phyloP scores from a whole-genome alignment of 176 grass and related monocot species.

The Hyparrhenia diplandra region DNA sequence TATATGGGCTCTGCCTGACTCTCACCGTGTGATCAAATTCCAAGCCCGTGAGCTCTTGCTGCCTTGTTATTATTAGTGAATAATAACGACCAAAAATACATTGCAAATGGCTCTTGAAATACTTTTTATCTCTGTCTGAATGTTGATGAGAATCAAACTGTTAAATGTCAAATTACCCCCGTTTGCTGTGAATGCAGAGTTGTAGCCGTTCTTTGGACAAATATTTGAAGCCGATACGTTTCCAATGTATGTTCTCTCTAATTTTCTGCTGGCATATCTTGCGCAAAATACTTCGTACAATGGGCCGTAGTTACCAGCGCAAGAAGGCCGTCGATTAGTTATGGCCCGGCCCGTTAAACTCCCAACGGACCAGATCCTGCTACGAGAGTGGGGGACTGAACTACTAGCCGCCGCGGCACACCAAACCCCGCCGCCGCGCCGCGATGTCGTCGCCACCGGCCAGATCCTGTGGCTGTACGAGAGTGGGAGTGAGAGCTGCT shows the following conservation, averaged over 20 bases:
- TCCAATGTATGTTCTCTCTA: not conserved
- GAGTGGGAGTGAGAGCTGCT: too few species aligned
- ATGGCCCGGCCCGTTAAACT: too few species aligned
- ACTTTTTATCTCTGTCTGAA: not conserved
- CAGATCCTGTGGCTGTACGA: too few species aligned
- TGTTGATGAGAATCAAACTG: not conserved
- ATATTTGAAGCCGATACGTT: not conserved
- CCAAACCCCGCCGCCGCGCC: too few species aligned
- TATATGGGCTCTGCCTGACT: constrained; percentile 18
- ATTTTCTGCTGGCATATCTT: not conserved
- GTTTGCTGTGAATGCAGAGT: not conserved
- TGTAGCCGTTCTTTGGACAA: not conserved
- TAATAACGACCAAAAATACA: constrained; percentile 16
- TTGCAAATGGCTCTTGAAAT: not conserved
- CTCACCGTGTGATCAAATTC: constrained; percentile 35
- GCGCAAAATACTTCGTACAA: too few species aligned
- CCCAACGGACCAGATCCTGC: too few species aligned
- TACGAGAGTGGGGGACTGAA: too few species aligned
- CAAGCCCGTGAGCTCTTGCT: not conserved
- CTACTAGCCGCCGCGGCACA: too few species aligned
- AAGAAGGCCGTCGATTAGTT: too few species aligned
- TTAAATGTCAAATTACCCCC: constrained; percentile 1
- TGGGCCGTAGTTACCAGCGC: too few species aligned
- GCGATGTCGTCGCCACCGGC: too few species aligned
- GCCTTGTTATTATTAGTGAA: constrained; percentile 16